Base-by-base conservation (phyloP, 352 stramenopile genomes). In the Pythium aquatile region DNA sequence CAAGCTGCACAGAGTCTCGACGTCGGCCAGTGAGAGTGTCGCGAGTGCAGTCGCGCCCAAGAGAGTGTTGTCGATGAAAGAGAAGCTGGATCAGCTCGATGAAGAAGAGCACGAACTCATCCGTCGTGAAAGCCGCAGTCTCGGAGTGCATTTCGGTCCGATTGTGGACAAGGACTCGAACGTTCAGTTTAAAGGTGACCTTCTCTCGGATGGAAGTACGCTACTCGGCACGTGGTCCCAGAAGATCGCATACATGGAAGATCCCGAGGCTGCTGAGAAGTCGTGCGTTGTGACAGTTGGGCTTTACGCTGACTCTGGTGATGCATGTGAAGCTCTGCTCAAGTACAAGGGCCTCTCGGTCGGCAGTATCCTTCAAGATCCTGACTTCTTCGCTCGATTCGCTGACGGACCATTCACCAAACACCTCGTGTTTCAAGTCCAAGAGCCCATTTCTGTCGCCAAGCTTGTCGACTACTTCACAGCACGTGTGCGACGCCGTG, bases 301-400 rank as follows among this genome's bases (percentile, higher is more conserved):
- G 0, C 68, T 94, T 28, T 94, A 94, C 32, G 78, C 81, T 24
- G 83, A 94, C 55, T 76, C 85, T 7, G 78, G 74, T 30, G 74
- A 69, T 5, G 76, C 81, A 3, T 87, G 76, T 55, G 81, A 90
- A 49, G 73, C 73, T 17, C 65, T 94, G 44, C 72, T 94, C 30
- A 91, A 90, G 71, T 94, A 90, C 70, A 94, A 94, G 63, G 85
- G 85, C 0, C 61, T 92, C 11, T 92, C 83, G 0, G 77, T 92
- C 10, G 85, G 85, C 11, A 92, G 85, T 56, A 88, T 94, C 40
- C 60, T 90, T 1, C 78, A 91, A 37, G 81, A 94, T 52, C 82
- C 80, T 0, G 78, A 94, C 62, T 94, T 90, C 61, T 91, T 90
- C 51, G 70, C 68, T 33, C 78, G 76, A 8, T 94, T 94, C 44